Evolutionary conservation across 495 filamentous ascomycete species (phyloP), one percentile per base, ranked within the genome.

Genomic region (Tricharina praecox): DNA sequence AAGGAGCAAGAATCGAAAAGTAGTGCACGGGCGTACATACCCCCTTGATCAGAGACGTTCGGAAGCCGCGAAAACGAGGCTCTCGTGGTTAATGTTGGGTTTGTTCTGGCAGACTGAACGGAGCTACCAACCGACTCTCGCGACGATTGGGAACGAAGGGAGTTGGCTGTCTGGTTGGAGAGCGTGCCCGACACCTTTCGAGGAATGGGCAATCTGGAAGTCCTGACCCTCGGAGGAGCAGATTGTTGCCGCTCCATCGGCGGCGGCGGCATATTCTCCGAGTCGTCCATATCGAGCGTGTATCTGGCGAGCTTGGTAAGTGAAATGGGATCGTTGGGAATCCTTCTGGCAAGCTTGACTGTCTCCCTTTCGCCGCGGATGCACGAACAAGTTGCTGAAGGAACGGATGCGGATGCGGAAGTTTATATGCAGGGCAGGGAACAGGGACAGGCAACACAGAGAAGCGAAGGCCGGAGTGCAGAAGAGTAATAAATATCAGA

Each of bases 151-250:
- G 53, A 32, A 37, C 55, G 49, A 9, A 58, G 36, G 28, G 53
- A 52, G 16, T 49, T 39, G 28, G 51, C 28, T 40, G 10, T 44
- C 24, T 39, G 18, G 21, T 21, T 40, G 10, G 23, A 18, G 18
- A 43, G 10, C 13, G 23, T 8, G 18, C 40, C 24, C 7, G 38
- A 58, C 2, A 33, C 41, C 33, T 58, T 59, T 24, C 45, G 49
- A 4, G 51, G 54, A 11, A 57, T 45, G 13, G 55, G 55, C 34
- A 59, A 50, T 23, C 55, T 54, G 13, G 55, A 58, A 44, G 55
- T 11, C 24, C 26, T 43, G 13, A 19, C 10, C n/a, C 16, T 40
- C 7, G 20, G 42, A 35, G 51, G 51, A 47, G 52, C 32, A 36
- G 52, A 26, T 53, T 21, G 36, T 15, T 42, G 36, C 44, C 44